A percentile compares a stretch with the other conserved stretches of the same genome.
Evolutionary conservation across 2,329 filamentous ascomycete genomes (phyloP).

Genomic region (Didymella glomerata): DNA sequence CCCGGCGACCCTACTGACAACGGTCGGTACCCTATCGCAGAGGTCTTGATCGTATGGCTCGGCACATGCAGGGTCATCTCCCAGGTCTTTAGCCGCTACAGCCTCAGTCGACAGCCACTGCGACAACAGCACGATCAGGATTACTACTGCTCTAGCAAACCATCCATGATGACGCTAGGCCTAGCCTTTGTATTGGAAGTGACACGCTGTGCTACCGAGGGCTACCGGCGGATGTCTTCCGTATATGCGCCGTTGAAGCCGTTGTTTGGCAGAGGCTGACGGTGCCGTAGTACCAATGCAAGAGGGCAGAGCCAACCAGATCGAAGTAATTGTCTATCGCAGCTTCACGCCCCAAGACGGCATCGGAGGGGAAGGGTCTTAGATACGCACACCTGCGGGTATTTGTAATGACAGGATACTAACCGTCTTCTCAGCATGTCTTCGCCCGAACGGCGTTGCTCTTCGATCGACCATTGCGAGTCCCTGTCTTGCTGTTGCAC

Average conservation of each 20-base stretch:
- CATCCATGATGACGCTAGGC: constrained; percentile 20
- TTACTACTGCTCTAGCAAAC: constrained; percentile 5
- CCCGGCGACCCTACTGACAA: constrained; percentile 20
- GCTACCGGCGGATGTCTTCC: constrained; percentile 35
- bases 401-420: neutral
- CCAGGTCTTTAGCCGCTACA: constrained; percentile 40
- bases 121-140: constrained; percentile 15
- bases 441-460: neutral
- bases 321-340: neutral
- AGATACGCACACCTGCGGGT: neutral
- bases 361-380: neutral
- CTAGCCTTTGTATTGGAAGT: constrained; percentile 29
- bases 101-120: constrained; percentile 30
- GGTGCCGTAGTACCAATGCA: constrained; percentile 29
- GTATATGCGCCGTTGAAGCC: constrained; percentile 32
- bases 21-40: constrained; percentile 18
- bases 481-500: constrained; percentile 23
- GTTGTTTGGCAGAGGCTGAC: constrained; percentile 31
- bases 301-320: neutral
- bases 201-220: constrained; percentile 25
- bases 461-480: neutral
- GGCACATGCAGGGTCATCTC: constrained; percentile 37
- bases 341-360: neutral
- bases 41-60: constrained; percentile 36
- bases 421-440: neutral